phyloP scores from a whole-genome alignment of 345 rosid genomes.

The Sapria himalayana region DNA sequence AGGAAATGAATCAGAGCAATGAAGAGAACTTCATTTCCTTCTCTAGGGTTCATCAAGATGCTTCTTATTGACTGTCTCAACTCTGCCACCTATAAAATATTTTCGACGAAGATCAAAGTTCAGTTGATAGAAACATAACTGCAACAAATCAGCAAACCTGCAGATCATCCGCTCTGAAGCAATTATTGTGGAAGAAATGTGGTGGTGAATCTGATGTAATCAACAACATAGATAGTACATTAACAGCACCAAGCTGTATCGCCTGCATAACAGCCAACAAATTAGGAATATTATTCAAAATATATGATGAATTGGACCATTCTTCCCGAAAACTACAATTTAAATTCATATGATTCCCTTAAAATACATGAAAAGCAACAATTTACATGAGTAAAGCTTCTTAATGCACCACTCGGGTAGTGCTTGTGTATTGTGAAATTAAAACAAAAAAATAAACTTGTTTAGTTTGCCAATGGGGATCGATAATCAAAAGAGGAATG shows the following conservation, averaged over 20 bases:
- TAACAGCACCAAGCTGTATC: constrained; percentile 49
- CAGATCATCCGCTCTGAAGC: constrained; percentile 50
- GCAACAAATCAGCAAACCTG: constrained; percentile 34
- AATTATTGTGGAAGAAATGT: constrained; percentile 20
- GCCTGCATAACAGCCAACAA: constrained; percentile 29
- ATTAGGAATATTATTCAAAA: no score
- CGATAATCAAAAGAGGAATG: no score
- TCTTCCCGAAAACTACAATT: no score
- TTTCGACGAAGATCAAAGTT: constrained; percentile 12
- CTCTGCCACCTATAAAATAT: constrained; percentile 42
- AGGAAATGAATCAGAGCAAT: constrained; percentile 39
- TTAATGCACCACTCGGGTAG: no score
- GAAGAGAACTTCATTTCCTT: constrained; percentile 37
- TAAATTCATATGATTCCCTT: no score
- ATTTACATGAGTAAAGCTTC: no score
- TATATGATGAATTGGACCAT: no score
- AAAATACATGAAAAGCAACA: no score
- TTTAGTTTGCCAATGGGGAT: no score
- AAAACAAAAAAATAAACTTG: no score
- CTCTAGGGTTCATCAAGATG: constrained; percentile 25
- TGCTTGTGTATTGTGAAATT: no score
- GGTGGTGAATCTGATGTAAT: constrained; percentile 34
- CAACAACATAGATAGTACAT: constrained; percentile 36
- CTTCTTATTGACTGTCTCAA: constrained; percentile 23
- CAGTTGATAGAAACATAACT: constrained; percentile 1